Evolutionary conservation across 208 protist genomes (phyloP).

Genomic region (Trypanosoma lewisi): DNA sequence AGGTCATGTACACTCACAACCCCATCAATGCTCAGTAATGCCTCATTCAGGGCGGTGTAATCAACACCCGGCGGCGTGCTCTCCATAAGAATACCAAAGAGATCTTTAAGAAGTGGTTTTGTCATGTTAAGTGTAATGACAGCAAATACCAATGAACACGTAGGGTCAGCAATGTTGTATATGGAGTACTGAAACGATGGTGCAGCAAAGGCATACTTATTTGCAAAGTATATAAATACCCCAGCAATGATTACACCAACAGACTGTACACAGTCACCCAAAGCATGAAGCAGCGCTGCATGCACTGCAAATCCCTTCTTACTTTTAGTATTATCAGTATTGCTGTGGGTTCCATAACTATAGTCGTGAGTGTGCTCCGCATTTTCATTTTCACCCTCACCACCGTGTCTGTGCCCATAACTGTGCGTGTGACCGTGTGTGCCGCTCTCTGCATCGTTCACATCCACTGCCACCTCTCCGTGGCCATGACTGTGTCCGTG

Average conservation of each 20-base stretch:
- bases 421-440: conserved; percentile 5
- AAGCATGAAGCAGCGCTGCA: conserved; percentile 83
- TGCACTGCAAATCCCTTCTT: conserved; percentile 62
- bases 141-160: conserved; percentile 88
- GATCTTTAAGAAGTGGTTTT: conserved; percentile 49
- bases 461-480: conserved; percentile 36
- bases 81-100: conserved; percentile 90
- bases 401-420: background rate
- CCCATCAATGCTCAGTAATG: conserved; percentile 54
- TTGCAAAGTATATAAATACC: conserved; percentile 74
- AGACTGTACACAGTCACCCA: conserved; percentile 90
- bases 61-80: conserved; percentile 73
- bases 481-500: conserved; percentile 47
- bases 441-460: background rate
- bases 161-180: conserved; percentile 87
- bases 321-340: conserved; percentile 5
- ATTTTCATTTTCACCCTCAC: conserved; percentile 18
- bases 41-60: conserved; percentile 41
- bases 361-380: conserved; percentile 23
- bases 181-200: conserved; percentile 50
- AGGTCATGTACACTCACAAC: conserved; percentile 86
- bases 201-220: conserved; percentile 39
- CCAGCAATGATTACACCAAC: conserved; percentile 86
- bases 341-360: too few species aligned
- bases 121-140: conserved; percentile 88